Conservation (phyloP, 2,329 filamentous ascomycete species). For the Paecilomyces niveus region DNA sequence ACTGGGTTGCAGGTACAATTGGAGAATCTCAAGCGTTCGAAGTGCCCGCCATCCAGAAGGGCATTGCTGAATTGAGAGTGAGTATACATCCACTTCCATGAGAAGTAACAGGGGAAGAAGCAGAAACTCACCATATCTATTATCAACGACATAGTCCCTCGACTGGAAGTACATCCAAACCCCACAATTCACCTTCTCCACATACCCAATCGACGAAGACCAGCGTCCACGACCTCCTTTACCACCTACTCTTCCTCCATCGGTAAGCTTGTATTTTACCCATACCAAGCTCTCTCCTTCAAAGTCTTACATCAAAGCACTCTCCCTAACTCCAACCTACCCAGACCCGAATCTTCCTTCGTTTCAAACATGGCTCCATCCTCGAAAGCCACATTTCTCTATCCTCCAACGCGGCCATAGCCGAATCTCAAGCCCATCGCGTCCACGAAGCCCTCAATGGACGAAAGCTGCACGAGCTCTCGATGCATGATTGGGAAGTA, state of each 20-base stretch:
- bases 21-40: slow-evolving; percentile 43
- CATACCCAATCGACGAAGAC: slow-evolving; percentile 53
- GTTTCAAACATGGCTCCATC: slow-evolving; percentile 33
- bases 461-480: slow-evolving; percentile 45
- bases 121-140: slow-evolving; percentile 1
- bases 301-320: background rate
- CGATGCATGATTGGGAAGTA: slow-evolving; percentile 17
- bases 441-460: slow-evolving; percentile 28
- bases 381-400: slow-evolving; percentile 33
- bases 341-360: slow-evolving; percentile 36
- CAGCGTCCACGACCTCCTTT: slow-evolving; percentile 48
- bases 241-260: slow-evolving; percentile 42
- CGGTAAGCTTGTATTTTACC: slow-evolving; percentile 28
- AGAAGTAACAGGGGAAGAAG: background rate
- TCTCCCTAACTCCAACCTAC: slow-evolving; percentile 6
- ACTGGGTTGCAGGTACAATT: slow-evolving; percentile 39
- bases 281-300: background rate
- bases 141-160: slow-evolving; percentile 22
- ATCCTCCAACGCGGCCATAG: slow-evolving; percentile 23
- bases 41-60: slow-evolving; percentile 51
- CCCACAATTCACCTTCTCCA: slow-evolving; percentile 70
- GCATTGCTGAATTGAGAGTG: slow-evolving; percentile 52
- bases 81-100: slow-evolving; percentile 14
- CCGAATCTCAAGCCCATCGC: slow-evolving; percentile 24
- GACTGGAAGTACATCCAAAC: slow-evolving; percentile 80